Base-by-base conservation (phyloP, 2,329 filamentous ascomycete genomes). In the Didymella pomorum region DNA sequence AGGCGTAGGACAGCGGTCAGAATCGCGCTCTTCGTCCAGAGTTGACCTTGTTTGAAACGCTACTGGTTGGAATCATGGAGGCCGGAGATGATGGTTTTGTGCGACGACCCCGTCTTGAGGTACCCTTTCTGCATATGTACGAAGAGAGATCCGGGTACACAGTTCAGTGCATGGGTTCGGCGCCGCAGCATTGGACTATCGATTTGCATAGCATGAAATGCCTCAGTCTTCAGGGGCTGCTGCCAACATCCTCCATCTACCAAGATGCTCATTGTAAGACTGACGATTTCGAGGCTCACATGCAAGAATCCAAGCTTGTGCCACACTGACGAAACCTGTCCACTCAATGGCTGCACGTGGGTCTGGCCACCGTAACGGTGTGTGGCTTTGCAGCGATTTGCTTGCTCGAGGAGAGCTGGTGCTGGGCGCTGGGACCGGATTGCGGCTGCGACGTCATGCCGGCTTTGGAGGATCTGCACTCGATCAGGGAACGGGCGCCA, bases 401-500 rank as follows among this genome's bases (percentile, higher is more conserved):
- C 26, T 46, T 45, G 50, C 42, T 53, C 23, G 29, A 39, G 42
- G 41, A 6, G 21, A 35, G 33, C 37, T 20, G n/a, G 37, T 39
- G 37, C 39, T 26, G 18, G 5, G 41, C 9, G 41, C 52, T 50
- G 21, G 23, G 63, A 41, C 60, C 61, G 53, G 56, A 52, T 39
- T 47, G 64, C 59, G 62, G 63, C 65, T 52, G 51, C 56, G 45
- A 65, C 68, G 65, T 54, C 43, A 47, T 51, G 52, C 67, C 70
- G 62, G 64, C 67, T 66, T 53, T 44, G 56, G 50, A 43, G 54
- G 61, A 63, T 57, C 62, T 62, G 52, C 57, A 63, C 67, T 60
- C 52, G 62, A 66, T 66, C 64, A 66, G 65, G 70, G 66, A 71
- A 57, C 56, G 54, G 55, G 52, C 58, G 29, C 58, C 63, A 64